Conservation (phyloP, 1,139 yeast species). For the Taphrina confusa region DNA sequence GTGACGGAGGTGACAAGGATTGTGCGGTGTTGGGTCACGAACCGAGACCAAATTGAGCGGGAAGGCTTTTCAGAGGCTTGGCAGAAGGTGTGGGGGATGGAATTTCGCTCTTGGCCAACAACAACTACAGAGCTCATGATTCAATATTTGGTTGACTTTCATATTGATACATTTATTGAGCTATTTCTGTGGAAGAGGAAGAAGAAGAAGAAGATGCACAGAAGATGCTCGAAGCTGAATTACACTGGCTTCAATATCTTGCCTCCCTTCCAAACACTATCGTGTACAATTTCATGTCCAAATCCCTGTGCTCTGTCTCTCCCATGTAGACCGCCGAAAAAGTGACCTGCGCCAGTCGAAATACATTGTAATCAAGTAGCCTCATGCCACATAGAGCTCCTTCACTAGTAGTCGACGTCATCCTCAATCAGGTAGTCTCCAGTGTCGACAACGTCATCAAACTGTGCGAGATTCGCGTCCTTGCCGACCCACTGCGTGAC, state of each 20-base stretch:
- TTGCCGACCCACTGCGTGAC: slow-evolving; percentile 38
- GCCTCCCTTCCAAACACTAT: not conserved
- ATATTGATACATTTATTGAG: slow-evolving; percentile 9
- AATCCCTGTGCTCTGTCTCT: no score
- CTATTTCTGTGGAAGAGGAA: slow-evolving; percentile 1
- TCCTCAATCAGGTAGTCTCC: slow-evolving; percentile 16
- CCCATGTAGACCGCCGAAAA: no score
- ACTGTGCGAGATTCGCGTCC: slow-evolving; percentile 9
- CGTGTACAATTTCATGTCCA: slow-evolving; percentile 3
- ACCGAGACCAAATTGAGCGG: no score
- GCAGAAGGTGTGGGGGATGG: no score
- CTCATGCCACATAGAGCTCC: not conserved
- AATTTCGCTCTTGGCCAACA: no score
- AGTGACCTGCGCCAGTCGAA: not conserved
- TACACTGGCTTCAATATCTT: not conserved
- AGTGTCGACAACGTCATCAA: slow-evolving; percentile 14
- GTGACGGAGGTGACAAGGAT: no score
- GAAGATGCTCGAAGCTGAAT: not conserved
- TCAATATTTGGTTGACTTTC: no score
- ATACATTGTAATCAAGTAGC: not conserved
- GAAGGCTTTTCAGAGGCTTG: no score
- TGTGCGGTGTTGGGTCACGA: no score
- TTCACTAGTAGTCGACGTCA: slow-evolving; percentile 19
- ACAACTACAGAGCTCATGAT: no score
- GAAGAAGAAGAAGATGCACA: no score